These are phyloP conservation scores for Penicillium flavigenum DNA, from an alignment of 495 filamentous ascomycete genomes.

Conservation along the genomic window DNA sequence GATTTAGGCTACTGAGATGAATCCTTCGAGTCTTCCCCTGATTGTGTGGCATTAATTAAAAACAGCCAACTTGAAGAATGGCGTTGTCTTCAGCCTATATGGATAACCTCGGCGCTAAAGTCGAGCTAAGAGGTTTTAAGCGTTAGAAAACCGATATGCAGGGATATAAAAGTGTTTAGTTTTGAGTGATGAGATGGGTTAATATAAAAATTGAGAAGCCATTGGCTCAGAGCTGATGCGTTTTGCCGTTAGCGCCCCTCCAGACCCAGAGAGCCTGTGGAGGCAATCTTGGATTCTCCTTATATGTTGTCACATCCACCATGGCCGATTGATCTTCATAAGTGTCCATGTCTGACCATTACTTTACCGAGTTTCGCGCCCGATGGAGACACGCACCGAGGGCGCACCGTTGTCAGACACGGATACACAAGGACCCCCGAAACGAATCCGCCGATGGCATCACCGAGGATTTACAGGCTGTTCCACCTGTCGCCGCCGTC, in stretches of 20 bases:
- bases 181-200: background rate
- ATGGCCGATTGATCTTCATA: background rate
- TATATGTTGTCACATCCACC: background rate
- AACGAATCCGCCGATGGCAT: constrained; percentile 45
- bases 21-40: background rate
- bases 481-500: constrained; percentile 42
- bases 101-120: background rate
- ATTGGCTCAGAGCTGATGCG: background rate
- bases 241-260: constrained; percentile 8
- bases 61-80: background rate
- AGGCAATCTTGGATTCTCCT: background rate
- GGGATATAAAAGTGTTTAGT: background rate
- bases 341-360: constrained; percentile 31
- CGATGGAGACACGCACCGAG: constrained; percentile 37
- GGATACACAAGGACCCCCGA: constrained; percentile 26
- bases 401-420: constrained; percentile 24
- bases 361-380: constrained; percentile 12
- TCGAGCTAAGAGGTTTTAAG: background rate
- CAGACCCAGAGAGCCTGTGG: background rate
- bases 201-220: background rate
- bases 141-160: background rate
- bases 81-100: background rate
- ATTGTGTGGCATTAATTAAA: background rate
- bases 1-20: background rate
- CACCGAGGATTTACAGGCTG: constrained; percentile 44